A percentile compares a stretch with the other conserved stretches of the same genome.
phyloP scores from a whole-genome alignment of 495 filamentous ascomycete species.

The Penicillium cinerascens region DNA sequence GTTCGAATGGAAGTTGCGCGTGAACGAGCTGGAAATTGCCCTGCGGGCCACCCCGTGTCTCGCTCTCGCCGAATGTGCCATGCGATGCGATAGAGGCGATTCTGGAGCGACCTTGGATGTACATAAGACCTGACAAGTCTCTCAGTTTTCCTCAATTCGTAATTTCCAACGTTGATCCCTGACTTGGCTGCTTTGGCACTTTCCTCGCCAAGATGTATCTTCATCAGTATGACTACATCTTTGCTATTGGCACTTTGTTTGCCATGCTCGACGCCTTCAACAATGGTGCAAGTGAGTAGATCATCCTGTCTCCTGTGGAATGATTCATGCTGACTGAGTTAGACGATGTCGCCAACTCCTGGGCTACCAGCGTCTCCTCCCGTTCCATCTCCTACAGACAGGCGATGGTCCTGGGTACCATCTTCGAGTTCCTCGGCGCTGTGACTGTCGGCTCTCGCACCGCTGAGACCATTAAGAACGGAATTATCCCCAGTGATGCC shows the following conservation, averaged over 20 bases:
- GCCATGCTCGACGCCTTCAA: slow-evolving; percentile 71
- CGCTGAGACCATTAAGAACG: slow-evolving; percentile 57
- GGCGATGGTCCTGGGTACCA: slow-evolving; percentile 63
- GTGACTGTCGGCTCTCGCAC: slow-evolving; percentile 58
- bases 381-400: slow-evolving; percentile 62
- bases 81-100: background rate
- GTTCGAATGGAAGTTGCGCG: background rate
- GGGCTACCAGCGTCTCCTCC: slow-evolving; percentile 67
- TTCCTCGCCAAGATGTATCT: slow-evolving; percentile 45
- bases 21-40: background rate
- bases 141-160: background rate
- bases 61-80: background rate
- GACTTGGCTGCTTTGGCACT: background rate
- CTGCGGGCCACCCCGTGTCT: background rate
- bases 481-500: slow-evolving; percentile 49
- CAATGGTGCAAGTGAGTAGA: slow-evolving; percentile 59
- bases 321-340: background rate
- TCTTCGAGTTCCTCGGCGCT: slow-evolving; percentile 62
- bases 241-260: slow-evolving; percentile 74
- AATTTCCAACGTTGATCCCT: slow-evolving; percentile 4
- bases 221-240: slow-evolving; percentile 64
- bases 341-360: slow-evolving; percentile 78
- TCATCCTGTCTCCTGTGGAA: background rate
- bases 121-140: slow-evolving; percentile 9
- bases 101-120: background rate